Evolutionary conservation across 108 stramenopile genomes (phyloP).

Genomic region (Pelagomonas calceolata): DNA sequence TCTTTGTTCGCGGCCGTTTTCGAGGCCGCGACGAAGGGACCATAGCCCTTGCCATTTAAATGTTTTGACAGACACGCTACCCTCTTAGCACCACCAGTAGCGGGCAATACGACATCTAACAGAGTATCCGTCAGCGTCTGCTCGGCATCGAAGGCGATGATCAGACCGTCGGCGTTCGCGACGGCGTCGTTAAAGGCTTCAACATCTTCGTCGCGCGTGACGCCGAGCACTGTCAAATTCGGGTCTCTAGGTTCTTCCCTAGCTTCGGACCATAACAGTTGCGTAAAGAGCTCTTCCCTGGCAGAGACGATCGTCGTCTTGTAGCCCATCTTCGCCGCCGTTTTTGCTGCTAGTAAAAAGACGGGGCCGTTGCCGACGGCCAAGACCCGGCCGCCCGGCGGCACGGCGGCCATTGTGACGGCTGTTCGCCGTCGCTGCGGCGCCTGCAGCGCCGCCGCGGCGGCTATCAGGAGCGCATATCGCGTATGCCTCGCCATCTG

Average conservation of each 20-base stretch:
- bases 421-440: too few relatives aligned
- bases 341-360: not conserved
- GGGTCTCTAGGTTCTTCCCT: too few relatives aligned
- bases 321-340: not conserved
- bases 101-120: not conserved
- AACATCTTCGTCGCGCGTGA: not conserved
- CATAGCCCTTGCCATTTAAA: conserved; percentile 3
- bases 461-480: too few relatives aligned
- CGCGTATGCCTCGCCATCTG: too few relatives aligned
- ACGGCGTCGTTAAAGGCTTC: not conserved
- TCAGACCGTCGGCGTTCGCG: not conserved
- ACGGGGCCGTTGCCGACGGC: conserved; percentile 3
- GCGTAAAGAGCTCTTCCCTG: not conserved
- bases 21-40: not conserved
- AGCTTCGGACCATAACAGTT: not conserved
- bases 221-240: too few relatives aligned
- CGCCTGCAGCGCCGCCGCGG: too few relatives aligned
- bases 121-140: not conserved
- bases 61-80: not conserved
- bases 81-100: not conserved
- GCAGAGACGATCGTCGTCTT: not conserved
- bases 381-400: not conserved
- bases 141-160: not conserved
- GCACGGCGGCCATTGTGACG: too few relatives aligned
- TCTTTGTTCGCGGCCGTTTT: conserved; percentile 3